Percentiles rank a stretch among this genome's conserved stretches.
Evolutionary conservation across 2,329 filamentous ascomycete genomes (phyloP).

Genomic region (Diaporthe nobilis): DNA sequence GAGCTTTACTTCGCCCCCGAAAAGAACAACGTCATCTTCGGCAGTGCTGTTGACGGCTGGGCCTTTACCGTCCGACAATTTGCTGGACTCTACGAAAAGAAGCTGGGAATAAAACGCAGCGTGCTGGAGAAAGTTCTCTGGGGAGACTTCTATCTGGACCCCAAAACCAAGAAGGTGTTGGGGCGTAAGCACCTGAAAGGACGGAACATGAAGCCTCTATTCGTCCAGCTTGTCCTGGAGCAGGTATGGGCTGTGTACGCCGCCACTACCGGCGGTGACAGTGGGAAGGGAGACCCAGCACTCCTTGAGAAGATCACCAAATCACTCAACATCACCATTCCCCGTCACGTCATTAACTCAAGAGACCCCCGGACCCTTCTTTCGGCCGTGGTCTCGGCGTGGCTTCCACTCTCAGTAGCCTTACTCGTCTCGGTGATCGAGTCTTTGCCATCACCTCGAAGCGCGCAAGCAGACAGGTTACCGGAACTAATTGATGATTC

Average conservation of each 20-base stretch:
- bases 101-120: slow-evolving; percentile 92
- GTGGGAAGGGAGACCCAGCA: slow-evolving; percentile 84
- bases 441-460: slow-evolving; percentile 86
- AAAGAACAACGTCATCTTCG: slow-evolving; percentile 99
- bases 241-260: slow-evolving; percentile 97
- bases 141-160: slow-evolving; percentile 97
- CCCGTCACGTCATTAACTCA: slow-evolving; percentile 86
- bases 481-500: slow-evolving; percentile 84
- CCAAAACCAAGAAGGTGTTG: slow-evolving; percentile 95
- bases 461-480: slow-evolving; percentile 84
- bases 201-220: slow-evolving; percentile 92
- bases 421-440: slow-evolving; percentile 94
- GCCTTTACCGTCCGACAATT: slow-evolving; percentile 98
- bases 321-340: slow-evolving; percentile 85
- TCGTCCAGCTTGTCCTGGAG: slow-evolving; percentile 95
- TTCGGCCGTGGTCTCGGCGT: slow-evolving; percentile 87
- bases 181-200: slow-evolving; percentile 94
- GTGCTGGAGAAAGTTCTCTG: slow-evolving; percentile 94
- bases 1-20: slow-evolving; percentile 98
- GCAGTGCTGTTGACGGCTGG: slow-evolving; percentile 98
- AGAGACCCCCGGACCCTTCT: slow-evolving; percentile 87
- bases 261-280: slow-evolving; percentile 86
- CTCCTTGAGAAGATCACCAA: slow-evolving; percentile 96
- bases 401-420: slow-evolving; percentile 94
- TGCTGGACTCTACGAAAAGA: slow-evolving; percentile 93